Evolutionary conservation across 495 filamentous ascomycete species (phyloP), one percentile per base, ranked within the genome.

Genomic region (Aspergillus taichungensis): DNA sequence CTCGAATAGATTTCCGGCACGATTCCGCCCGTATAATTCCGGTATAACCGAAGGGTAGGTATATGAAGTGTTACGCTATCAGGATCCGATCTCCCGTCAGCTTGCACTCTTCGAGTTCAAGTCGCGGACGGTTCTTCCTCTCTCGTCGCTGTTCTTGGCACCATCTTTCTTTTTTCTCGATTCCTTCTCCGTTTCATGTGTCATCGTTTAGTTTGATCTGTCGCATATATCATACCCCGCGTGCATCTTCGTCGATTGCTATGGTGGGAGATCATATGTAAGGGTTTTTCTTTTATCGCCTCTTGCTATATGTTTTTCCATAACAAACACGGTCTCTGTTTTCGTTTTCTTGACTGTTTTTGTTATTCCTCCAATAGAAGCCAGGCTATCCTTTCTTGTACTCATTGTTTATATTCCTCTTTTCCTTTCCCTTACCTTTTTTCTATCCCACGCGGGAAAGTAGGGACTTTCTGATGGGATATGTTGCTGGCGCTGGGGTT

Each of bases 1-100:
- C 62, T 82, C 44, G 72, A 80, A 57, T 79, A 71, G 55, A 66
- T 50, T 13, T 42, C 30, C 45, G 50, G 32, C 37, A 33, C 45
- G 24, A 29, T 39, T 36, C 43, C 12, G 13, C 47, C 35, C 45
- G 18, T 54, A 49, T 55, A 47, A 47, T 49, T 50, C 37, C 32
- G 48, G 43, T 58, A 53, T 44, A 51, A 40, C 34, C 52, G 49
- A 47, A 54, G 42, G 54, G 45, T 58, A 53, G 34, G 50, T 51
- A 46, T 53, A 49, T 55, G 47, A 45, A 55, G 37, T 34, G 37
- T 50, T 34, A 24, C 18, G 18, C 18, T 24, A 24, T 24, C 18
- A 24, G 18, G 18, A 24, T 24, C 18, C 18, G 18, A 24, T 24
- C 18, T 24, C 18, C 18, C 18, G 18, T 24, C 18, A 24, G 4